Evolutionary conservation across 768 basidiomycete genomes (phyloP).

Genomic region (Favolaschia claudopus): DNA sequence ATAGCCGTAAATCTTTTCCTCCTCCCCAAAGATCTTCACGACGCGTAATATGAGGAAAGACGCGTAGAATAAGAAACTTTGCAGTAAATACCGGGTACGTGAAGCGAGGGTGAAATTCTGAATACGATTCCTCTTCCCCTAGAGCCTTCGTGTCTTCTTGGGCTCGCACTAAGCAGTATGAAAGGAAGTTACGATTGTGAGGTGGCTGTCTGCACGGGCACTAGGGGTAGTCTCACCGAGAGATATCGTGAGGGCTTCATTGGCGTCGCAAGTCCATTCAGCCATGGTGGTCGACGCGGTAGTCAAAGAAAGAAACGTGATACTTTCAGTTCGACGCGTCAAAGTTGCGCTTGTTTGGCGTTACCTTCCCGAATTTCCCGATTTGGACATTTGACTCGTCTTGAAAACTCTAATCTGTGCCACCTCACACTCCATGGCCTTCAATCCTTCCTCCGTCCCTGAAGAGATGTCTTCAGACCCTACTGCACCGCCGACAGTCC

Average conservation of each 20-base stretch:
- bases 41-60: not conserved
- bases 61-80: not conserved
- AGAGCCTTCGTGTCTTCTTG: conserved; percentile 66
- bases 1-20: conserved; percentile 97
- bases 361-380: not conserved
- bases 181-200: not conserved
- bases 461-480: conserved; percentile 34
- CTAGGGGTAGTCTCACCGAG: conserved; percentile 59
- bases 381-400: not conserved
- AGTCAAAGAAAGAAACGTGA: not conserved
- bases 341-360: conserved; percentile 1
- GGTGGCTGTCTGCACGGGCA: not conserved
- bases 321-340: conserved; percentile 14
- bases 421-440: conserved; percentile 5
- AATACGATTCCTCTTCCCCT: conserved; percentile 63
- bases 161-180: conserved; percentile 64
- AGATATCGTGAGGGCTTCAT: conserved; percentile 76
- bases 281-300: conserved; percentile 43
- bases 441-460: conserved; percentile 14
- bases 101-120: conserved; percentile 84
- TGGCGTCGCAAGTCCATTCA: conserved; percentile 84
- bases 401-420: not conserved
- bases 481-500: conserved; percentile 33
- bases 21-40: conserved; percentile 96
- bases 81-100: conserved; percentile 84